Evolutionary conservation across 148 eudicot genomes (phyloP), one percentile per base, ranked within the genome.

Genomic region (Rheum nobile): DNA sequence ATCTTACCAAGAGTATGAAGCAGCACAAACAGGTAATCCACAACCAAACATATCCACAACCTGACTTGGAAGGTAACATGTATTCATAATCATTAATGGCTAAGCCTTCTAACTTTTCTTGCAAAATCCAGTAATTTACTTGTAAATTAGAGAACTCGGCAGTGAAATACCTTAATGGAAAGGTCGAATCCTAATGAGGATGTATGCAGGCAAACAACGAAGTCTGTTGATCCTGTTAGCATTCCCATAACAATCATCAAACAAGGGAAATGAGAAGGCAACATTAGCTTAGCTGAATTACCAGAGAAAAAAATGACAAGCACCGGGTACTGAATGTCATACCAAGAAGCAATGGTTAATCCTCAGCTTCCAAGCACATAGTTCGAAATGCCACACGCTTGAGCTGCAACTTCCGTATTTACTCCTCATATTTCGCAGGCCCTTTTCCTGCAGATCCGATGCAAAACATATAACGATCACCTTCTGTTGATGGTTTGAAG

Each of bases 1-100:
- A 55, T 68, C 54, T 80, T 89, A 94, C 98, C 98, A 95, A 50
- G 99, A 95, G 82, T 95, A 95, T 19, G 99, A 91, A 76, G 86
- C 94, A 63, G 99, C 99, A 70, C 97, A 95, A 71, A 95, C 97
- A n/a, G 99, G 99, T 59, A 95, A 79, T 63, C 99, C 97, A 84
- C 97, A 94, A 32, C 97, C 98, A 84, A 94, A 94, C 98, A 94
- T 94, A 85, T 94, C 98, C 35, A 94, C 98, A 71, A 94, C 97
- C 98, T 93, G 80, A 74, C 70, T 50, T 50, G 31, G 13, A 57
- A 26, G 65, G 0, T n/a, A 57, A 32, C 13, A 26, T 24, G 65
- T 24, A 9, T 32, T 24, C 65, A 57, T 50, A 26, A 57, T 57
- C 65, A 57, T 57, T 57, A 11, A 22, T 3, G 6, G 22, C 1